A percentile compares a stretch with the other conserved stretches of the same genome.
Conservation (phyloP, 495 filamentous ascomycete genomes). For the Podospora pseudopauciseta region DNA sequence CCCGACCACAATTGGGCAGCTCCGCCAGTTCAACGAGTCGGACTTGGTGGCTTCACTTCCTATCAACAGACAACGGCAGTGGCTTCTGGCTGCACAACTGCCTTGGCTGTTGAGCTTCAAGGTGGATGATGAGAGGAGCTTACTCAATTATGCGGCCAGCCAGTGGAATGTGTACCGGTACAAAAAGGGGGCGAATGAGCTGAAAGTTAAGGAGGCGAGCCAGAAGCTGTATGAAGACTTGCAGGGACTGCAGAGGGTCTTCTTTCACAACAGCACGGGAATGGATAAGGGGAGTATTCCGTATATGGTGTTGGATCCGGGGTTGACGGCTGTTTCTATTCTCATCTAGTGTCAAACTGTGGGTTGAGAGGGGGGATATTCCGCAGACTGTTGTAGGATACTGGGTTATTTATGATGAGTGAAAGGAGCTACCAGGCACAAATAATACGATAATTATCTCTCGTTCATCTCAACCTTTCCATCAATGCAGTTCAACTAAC, state of each 20-base stretch:
- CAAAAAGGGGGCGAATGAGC: constrained; percentile 17
- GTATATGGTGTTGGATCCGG: constrained; percentile 43
- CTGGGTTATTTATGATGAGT: not conserved
- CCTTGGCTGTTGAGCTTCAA: constrained; percentile 45
- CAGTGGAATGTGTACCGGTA: constrained; percentile 31
- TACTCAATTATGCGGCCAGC: constrained; percentile 38
- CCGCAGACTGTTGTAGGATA: not conserved
- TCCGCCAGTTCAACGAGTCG: constrained; percentile 30
- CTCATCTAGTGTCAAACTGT: constrained; percentile 26
- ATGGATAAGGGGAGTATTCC: constrained; percentile 38
- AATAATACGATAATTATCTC: not conserved
- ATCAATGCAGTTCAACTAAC: not conserved
- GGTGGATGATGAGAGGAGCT: constrained; percentile 35
- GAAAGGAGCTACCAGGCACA: not conserved
- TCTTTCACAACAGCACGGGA: constrained; percentile 23
- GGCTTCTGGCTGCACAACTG: constrained; percentile 43
- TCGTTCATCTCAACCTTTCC: not conserved
- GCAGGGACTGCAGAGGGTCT: constrained; percentile 23
- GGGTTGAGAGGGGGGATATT: not conserved
- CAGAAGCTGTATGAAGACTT: constrained; percentile 27
- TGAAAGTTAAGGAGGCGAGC: constrained; percentile 24
- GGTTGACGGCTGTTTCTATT: constrained; percentile 40
- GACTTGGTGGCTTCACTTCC: constrained; percentile 42
- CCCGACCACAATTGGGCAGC: constrained; percentile 28
- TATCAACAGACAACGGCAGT: constrained; percentile 38